Base-by-base conservation (phyloP, 371 early-diverging fungal species). In the Apophysomyces variabilis region DNA sequence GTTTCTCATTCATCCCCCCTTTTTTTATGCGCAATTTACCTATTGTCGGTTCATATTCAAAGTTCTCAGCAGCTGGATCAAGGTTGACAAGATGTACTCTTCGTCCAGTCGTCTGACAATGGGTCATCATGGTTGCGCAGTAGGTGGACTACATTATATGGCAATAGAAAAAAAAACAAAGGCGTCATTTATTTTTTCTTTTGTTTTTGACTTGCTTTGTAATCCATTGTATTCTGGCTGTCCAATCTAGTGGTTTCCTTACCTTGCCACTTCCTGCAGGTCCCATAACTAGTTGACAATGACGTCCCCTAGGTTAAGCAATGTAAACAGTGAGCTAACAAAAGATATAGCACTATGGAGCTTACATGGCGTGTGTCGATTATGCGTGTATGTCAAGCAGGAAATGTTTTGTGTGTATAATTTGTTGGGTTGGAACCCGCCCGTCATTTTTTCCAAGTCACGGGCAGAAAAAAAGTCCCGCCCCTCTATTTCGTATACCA, bases 281-380 rank as follows among this genome's bases (percentile, higher is more conserved):
- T 13, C 99, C 99, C 95, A 98, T 97, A 45, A 98, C 98, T n/a
- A 98, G 87, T 80, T 97, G 97, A 73, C 93, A 93, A 61, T 92
- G 87, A 56, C 92, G 89, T 60, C 96, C 96, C 97, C 83, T 82
- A 73, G 11, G 41, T 45, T 6, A 18, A 11, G 32, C 57, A 7
- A 37, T 18, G 21, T 1, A 13, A 4, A n/a, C 16, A 57, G 57
- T 26, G 32, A 26, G 32, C 3, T 3, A 26, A 0, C 3, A 26
- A 26, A 3, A 26, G 26, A 26, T 26, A 26, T 26, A 26, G 32
- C 32, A 3, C 3, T 3, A 26, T 26, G 32, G 32, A 26, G 32
- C 3, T 26, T 26, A 26, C 32, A 26, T 26, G 32, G 1, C 32
- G 32, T 26, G 32, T 26, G 32, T 26, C 32, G 32, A 26, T 26